Conservation (phyloP, 1,284 basidiomycete genomes). For the Rhodotorula sp. region DNA sequence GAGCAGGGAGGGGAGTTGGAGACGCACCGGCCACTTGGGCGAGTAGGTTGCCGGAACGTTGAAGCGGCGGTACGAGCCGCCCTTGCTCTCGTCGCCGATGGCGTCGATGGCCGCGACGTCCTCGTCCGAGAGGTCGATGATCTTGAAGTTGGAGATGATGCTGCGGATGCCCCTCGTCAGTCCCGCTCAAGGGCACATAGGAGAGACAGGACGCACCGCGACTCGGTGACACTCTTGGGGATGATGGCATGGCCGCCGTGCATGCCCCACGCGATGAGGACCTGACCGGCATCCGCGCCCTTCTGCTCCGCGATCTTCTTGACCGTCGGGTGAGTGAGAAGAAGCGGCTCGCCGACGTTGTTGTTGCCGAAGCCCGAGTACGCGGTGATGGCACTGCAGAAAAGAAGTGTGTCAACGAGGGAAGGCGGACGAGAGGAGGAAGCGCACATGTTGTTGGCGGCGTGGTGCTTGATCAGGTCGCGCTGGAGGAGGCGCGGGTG, state of each 20-base stretch:
- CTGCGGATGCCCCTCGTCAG: not conserved
- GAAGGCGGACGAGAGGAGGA: not conserved
- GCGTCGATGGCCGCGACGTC: conserved; percentile 48
- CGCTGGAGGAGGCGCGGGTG: conserved; percentile 39
- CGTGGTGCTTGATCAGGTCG: conserved; percentile 42
- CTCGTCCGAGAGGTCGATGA: conserved; percentile 49
- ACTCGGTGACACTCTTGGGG: conserved; percentile 52
- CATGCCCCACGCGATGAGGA: conserved; percentile 53
- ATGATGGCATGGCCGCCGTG: conserved; percentile 51
- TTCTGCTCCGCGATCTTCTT: conserved; percentile 50
- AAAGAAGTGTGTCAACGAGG: not conserved
- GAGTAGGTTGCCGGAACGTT: conserved; percentile 54
- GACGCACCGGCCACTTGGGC: conserved; percentile 60
- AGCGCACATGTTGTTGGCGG: conserved; percentile 39
- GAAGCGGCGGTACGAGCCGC: conserved; percentile 39
- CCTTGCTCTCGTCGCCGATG: conserved; percentile 43
- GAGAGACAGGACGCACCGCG: not conserved
- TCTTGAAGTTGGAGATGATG: conserved; percentile 48
- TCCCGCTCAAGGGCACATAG: not conserved
- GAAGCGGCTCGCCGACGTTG: conserved; percentile 35
- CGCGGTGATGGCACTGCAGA: not conserved
- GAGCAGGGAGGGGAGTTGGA: not conserved
- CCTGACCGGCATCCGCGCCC: conserved; percentile 16
- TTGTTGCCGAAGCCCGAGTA: conserved; percentile 52
- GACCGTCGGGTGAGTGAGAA: conserved; percentile 49